Conservation (phyloP, 1,284 basidiomycete genomes). For the Cutaneotrichosporon sp. region DNA sequence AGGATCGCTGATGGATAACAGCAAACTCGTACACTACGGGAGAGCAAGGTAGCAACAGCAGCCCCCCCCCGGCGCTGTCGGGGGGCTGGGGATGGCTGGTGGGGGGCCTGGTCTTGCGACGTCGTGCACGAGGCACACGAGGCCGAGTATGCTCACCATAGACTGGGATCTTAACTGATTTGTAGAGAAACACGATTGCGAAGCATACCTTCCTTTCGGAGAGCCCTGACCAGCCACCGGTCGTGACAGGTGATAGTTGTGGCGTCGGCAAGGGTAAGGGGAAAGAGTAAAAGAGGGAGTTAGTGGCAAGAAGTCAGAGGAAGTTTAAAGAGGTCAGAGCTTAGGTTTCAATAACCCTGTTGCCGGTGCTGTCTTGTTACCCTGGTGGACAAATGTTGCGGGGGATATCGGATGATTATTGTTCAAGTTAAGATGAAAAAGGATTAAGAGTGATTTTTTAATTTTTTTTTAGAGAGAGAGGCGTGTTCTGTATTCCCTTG, state of each 20-base stretch:
- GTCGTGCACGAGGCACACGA: background rate
- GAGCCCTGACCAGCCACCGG: background rate
- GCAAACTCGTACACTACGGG: background rate
- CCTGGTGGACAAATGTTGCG: background rate
- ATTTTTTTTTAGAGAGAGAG: too few species aligned
- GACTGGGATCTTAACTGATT: background rate
- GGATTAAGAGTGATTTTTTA: background rate
- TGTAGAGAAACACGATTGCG: background rate
- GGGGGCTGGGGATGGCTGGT: background rate
- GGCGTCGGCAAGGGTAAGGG: background rate
- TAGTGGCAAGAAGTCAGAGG: background rate
- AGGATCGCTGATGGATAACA: background rate
- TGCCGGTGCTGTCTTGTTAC: background rate
- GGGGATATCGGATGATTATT: too few species aligned
- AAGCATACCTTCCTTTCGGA: constrained; percentile 5
- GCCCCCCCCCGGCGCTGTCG: background rate
- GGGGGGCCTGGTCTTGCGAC: background rate
- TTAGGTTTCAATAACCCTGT: background rate
- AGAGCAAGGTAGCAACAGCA: background rate
- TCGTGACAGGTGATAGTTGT: background rate
- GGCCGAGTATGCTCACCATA: background rate
- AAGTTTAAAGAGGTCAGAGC: background rate
- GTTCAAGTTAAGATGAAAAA: background rate
- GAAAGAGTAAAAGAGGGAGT: background rate
- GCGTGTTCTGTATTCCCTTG: too few species aligned